phyloP scores from a whole-genome alignment of 148 eudicot species.

The Rhododendron ovatum region DNA sequence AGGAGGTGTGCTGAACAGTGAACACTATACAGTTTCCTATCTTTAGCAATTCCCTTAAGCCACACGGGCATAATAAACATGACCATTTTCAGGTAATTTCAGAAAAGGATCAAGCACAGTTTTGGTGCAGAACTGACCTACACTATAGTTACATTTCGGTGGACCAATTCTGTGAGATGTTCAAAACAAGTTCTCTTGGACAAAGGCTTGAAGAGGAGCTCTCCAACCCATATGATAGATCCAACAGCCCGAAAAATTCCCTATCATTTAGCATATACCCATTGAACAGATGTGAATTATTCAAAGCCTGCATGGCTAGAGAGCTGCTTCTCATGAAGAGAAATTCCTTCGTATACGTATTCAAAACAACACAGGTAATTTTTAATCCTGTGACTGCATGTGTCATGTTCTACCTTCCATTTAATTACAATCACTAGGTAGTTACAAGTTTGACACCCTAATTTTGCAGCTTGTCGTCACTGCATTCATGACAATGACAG shows the following conservation, averaged over 20 bases:
- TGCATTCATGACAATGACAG: conserved; percentile 59
- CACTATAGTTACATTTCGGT: conserved; percentile 47
- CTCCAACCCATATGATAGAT: conserved; percentile 41
- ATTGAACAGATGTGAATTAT: conserved; percentile 57
- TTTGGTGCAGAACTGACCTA: conserved; percentile 44
- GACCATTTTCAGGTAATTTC: conserved; percentile 53
- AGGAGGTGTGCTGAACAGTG: conserved; percentile 44
- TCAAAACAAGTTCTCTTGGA: conserved; percentile 46
- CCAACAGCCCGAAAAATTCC: conserved; percentile 35
- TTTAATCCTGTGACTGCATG: not conserved
- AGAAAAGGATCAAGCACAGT: conserved; percentile 72
- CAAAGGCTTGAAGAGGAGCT: conserved; percentile 41
- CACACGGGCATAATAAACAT: not conserved
- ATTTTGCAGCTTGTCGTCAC: conserved; percentile 39
- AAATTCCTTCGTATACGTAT: conserved; percentile 59
- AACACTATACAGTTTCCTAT: not conserved
- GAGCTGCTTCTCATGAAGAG: conserved; percentile 74
- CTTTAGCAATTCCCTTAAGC: not conserved
- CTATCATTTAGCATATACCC: conserved; percentile 45
- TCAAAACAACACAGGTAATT: conserved; percentile 63
- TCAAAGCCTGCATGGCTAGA: conserved; percentile 71
- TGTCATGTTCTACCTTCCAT: not conserved
- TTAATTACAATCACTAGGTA: not conserved
- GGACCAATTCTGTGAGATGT: conserved; percentile 43
- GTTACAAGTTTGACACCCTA: not conserved